Base-by-base conservation (phyloP, 108 stramenopile genomes). In the Discostella pseudostelligera region DNA sequence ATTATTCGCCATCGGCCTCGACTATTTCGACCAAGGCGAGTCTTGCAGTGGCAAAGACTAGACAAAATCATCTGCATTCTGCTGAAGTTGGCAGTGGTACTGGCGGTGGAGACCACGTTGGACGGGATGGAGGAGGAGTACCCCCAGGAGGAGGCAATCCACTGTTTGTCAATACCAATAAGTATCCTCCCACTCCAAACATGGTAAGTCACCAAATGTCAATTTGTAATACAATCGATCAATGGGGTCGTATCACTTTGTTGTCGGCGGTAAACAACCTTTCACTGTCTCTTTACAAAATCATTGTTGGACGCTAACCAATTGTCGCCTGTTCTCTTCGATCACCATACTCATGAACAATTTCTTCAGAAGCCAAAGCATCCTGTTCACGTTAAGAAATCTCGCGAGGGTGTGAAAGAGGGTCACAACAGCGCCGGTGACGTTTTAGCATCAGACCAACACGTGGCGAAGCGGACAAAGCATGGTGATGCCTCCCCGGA, bases 1-100 rank as follows among this genome's bases (percentile, higher is more conserved):
- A 61, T 2, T 21, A 61, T 19, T 61, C 60, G 5, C 60, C 60
- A 29, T 61, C 60, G n/a, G 60, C 43, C 7, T 61, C 60, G 39
- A 61, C 60, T 3, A 61, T 61, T 29, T 61, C 60, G 2, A 61
- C 60, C 16, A 61, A 61, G 35, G 53, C 32, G 2, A 54, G 53
- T 50, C 21, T 50, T 10, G 49, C 21, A 11, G 4, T 25, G 24
- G 4, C 49, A 11, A 50, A 16, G 46, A 47, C 9, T 32, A 32
- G 4, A 5, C 32, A 32, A 4, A 3, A 32, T 32, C 44, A 17
- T 45, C 44, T 7, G 2, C 44, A 16, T 17, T 8, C 44, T 3
- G 44, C 14, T 7, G 14, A 3, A 9, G 3, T 6, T 7, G 8
- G 8, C 44, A 14, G 8, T 14, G 3, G 46, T n/a, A n/a, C n/a